Percentiles rank a stretch among this genome's conserved stretches.
phyloP scores from a whole-genome alignment of 2,329 filamentous ascomycete genomes.

The Neobulgaria alba region DNA sequence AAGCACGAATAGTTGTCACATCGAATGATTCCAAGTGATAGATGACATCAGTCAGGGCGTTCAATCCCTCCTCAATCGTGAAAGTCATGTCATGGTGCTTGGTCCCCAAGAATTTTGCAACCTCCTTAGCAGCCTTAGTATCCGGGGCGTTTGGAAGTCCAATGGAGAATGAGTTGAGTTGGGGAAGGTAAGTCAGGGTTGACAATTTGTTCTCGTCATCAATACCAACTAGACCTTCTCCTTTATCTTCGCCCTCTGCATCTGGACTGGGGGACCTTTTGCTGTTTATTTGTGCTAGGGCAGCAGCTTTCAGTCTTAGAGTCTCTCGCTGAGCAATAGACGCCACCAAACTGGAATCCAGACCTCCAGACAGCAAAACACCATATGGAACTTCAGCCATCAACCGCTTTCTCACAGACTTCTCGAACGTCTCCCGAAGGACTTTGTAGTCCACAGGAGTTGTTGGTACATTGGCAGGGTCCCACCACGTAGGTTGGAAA shows the following conservation, averaged over 20 bases:
- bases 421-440: constrained; percentile 76
- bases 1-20: constrained; percentile 95
- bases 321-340: constrained; percentile 94
- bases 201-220: constrained; percentile 86
- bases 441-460: constrained; percentile 76
- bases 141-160: constrained; percentile 89
- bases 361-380: constrained; percentile 85
- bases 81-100: constrained; percentile 98
- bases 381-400: constrained; percentile 99
- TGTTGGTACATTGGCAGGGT: constrained; percentile 67
- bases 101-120: constrained; percentile 93
- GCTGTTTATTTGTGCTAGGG: constrained; percentile 38
- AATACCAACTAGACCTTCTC: constrained; percentile 79
- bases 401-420: constrained; percentile 86
- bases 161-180: constrained; percentile 98
- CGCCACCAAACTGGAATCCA: constrained; percentile 92
- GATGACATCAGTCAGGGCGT: constrained; percentile 94
- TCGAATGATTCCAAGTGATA: constrained; percentile 97
- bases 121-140: constrained; percentile 82
- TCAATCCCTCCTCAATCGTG: constrained; percentile 92
- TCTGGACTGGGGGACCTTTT: constrained; percentile 30
- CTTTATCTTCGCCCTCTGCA: constrained; percentile 43
- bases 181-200: constrained; percentile 82
- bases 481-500: constrained; percentile 89
- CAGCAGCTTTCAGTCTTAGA: constrained; percentile 61